Evolutionary conservation across 78 protist genomes (phyloP), one percentile per base, ranked within the genome.

Genomic region (slime mould (Dictyostelium discoideum)): DNA sequence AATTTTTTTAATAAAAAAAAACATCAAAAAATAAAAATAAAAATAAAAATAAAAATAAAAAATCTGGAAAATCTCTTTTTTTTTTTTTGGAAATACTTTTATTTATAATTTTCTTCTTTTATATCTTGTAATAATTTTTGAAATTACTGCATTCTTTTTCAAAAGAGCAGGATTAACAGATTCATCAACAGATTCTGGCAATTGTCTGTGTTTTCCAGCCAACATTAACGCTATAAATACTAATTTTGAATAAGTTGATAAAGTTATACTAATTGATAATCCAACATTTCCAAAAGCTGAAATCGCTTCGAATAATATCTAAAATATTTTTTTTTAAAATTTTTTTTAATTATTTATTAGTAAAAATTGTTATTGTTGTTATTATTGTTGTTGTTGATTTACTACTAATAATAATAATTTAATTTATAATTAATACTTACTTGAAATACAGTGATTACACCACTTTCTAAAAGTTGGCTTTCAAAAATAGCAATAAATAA

Each of bases 231-330:
- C 24, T 11, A 94, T 84, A 16, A 87, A n/a, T 37, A 72, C 32
- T 5, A 94, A 37, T 46, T 89, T 88, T 0, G 92, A 82, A 9
- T 48, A 6, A 1, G 73, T 24, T 8, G 94, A 57, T 7, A 88
- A 42, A n/a, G 82, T 22, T 3, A 20, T 22, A 14, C 72, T 46
- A 39, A 87, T 82, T n/a, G 40, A 29, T n/a, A 80, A 29, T 0
- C 97, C 97, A 37, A 94, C 97, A 20, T 29, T 83, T 13, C 97
- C 97, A 94, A 88, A 94, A 2, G 97, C 97, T 40, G 32, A 67
- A 60, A 60, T 60, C 0, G 69, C 69, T 60, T 60, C 69, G 20
- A 60, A 60, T 20, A 60, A 60, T 60, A 60, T 60, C 69, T 60
- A 50, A 44, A 44, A 44, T 44, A 44, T 9, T 44, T 44, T 44